Conservation (phyloP, 2,329 filamentous ascomycete species). For the Colletotrichum karsti region DNA sequence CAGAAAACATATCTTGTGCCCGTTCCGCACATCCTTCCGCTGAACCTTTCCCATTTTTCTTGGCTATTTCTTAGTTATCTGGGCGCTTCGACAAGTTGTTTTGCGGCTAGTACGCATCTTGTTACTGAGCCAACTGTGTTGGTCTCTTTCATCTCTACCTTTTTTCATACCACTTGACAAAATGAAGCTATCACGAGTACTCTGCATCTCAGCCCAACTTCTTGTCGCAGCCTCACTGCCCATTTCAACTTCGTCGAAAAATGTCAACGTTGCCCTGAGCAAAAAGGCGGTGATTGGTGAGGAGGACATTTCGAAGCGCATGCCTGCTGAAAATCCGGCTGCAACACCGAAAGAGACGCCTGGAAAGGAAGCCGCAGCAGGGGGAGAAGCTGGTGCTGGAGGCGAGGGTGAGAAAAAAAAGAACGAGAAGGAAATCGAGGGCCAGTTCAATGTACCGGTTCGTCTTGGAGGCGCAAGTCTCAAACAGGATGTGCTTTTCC, state of each 20-base stretch:
- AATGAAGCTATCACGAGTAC: conserved; percentile 6
- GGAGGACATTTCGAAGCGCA: not conserved
- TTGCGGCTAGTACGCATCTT: not conserved
- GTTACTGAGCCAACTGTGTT: not conserved
- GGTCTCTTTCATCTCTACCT: not conserved
- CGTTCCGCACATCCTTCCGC: not conserved
- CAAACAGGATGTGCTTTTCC: conserved; percentile 43
- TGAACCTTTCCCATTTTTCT: too few species aligned
- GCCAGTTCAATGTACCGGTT: conserved; percentile 38
- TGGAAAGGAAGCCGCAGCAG: not conserved
- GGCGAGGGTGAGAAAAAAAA: conserved; percentile 28
- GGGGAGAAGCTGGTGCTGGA: conserved; percentile 7
- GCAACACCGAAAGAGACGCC: not conserved
- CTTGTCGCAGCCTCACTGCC: not conserved
- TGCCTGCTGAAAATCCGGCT: not conserved
- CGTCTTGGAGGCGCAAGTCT: conserved; percentile 40
- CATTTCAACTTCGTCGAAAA: not conserved
- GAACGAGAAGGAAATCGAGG: conserved; percentile 41
- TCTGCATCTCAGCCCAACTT: not conserved
- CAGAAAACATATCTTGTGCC: too few species aligned
- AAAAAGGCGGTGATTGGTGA: not conserved
- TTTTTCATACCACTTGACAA: not conserved
- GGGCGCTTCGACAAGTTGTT: not conserved
- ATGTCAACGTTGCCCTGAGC: not conserved
- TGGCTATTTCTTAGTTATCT: not conserved